Percentiles rank a stretch among this genome's conserved stretches.
phyloP scores from a whole-genome alignment of 768 basidiomycete species.

The Tylopilus felleus region DNA sequence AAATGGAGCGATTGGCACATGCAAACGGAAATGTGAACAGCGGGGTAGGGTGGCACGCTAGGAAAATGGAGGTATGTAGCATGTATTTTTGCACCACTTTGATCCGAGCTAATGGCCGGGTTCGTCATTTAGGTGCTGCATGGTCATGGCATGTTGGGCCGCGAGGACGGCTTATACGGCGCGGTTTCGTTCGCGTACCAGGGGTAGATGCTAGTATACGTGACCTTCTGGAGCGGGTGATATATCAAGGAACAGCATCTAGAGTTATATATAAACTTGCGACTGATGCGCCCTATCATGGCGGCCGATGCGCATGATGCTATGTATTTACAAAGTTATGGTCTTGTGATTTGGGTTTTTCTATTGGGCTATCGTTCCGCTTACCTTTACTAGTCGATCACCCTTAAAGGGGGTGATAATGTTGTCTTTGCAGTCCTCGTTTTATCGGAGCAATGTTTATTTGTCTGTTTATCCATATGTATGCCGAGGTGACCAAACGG shows the following conservation, averaged over 20 bases:
- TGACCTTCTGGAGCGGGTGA: not conserved
- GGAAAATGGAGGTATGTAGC: constrained; percentile 93
- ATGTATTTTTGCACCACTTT: not conserved
- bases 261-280: not conserved
- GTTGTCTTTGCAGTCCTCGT: not conserved
- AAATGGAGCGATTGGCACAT: constrained; percentile 69
- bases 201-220: constrained; percentile 43
- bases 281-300: not conserved
- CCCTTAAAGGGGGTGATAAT: not conserved
- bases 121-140: constrained; percentile 59
- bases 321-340: not conserved
- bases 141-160: constrained; percentile 86
- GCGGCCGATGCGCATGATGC: not conserved
- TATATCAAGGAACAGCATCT: not conserved
- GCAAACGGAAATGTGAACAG: constrained; percentile 89
- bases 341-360: not conserved
- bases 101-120: not conserved
- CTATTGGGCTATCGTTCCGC: not conserved
- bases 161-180: constrained; percentile 91
- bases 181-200: constrained; percentile 95
- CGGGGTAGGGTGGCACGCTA: constrained; percentile 90
- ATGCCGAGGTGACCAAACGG: too few relatives aligned
- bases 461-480: too few relatives aligned
- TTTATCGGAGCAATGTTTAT: too few relatives aligned
- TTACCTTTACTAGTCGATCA: not conserved